phyloP scores from a whole-genome alignment of 2,329 filamentous ascomycete genomes.

The Trichoderma simmonsii region DNA sequence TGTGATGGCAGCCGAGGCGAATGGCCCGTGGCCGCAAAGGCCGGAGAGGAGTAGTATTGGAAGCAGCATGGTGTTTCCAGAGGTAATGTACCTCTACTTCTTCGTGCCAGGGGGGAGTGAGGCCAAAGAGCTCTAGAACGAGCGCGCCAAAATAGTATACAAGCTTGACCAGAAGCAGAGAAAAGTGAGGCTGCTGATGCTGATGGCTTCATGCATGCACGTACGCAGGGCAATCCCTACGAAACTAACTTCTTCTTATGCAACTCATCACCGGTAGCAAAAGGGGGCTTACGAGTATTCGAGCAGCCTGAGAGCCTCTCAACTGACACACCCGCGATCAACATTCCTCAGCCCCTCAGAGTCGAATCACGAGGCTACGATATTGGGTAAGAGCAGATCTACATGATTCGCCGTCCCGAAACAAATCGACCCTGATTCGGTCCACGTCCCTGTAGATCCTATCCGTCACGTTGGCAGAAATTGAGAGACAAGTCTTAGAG shows the following conservation, averaged over 20 bases:
- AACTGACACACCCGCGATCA: not conserved
- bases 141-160: not conserved
- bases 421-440: not conserved
- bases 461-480: not conserved
- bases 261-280: not conserved
- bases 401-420: not conserved
- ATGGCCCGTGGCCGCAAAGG: not conserved
- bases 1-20: conserved; percentile 4
- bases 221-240: not conserved
- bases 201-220: not conserved
- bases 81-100: not conserved
- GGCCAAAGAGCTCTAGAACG: not conserved
- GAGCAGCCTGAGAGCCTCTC: not conserved
- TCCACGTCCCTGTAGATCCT: not conserved
- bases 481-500: not conserved
- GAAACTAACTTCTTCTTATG: not conserved
- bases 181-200: not conserved
- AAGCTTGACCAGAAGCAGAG: not conserved
- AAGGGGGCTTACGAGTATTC: not conserved
- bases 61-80: not conserved
- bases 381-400: not conserved
- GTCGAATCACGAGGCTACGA: not conserved
- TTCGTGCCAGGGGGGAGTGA: not conserved
- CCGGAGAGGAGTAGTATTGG: not conserved
- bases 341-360: conserved; percentile 6